These are phyloP conservation scores for Priceomyces castillae DNA, from an alignment of 805 yeast species.

Conservation along the genomic window DNA sequence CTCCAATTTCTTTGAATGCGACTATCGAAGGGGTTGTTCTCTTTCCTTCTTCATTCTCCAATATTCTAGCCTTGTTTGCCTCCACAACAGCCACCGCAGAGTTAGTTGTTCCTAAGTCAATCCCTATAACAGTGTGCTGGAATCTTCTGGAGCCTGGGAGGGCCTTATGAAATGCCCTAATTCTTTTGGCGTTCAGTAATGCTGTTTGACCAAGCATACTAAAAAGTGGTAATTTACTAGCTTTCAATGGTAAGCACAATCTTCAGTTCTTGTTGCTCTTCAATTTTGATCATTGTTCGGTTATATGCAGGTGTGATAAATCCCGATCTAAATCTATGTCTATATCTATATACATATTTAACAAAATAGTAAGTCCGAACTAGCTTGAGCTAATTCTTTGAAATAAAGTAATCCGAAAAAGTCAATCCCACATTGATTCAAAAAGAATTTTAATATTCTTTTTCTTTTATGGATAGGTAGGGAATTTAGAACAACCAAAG, in stretches of 20 bases:
- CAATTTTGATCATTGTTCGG: not conserved
- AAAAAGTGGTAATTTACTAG: not conserved
- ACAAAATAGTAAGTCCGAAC: not conserved
- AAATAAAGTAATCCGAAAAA: conserved; percentile 10
- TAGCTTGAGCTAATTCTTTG: not conserved
- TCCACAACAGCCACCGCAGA: conserved; percentile 80
- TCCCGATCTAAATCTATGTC: no score
- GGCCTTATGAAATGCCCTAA: conserved; percentile 6
- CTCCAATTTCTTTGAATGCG: conserved; percentile 44
- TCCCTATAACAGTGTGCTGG: conserved; percentile 58
- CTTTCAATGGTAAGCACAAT: no score
- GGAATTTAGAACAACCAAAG: conserved; percentile 6
- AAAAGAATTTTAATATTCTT: conserved; percentile 4
- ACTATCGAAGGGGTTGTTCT: conserved; percentile 81
- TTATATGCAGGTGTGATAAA: not conserved
- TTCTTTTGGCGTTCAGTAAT: conserved; percentile 2
- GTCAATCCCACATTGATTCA: conserved; percentile 11
- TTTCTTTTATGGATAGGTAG: not conserved
- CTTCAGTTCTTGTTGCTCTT: not conserved
- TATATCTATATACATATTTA: not conserved
- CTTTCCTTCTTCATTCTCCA: conserved; percentile 76
- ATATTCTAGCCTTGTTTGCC: conserved; percentile 59
- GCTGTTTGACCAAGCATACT: not conserved
- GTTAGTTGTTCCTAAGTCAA: conserved; percentile 83
- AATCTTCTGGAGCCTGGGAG: conserved; percentile 7